These are phyloP conservation scores for Steccherinum ochraceum DNA, from an alignment of 768 basidiomycete genomes.

Conservation along the genomic window DNA sequence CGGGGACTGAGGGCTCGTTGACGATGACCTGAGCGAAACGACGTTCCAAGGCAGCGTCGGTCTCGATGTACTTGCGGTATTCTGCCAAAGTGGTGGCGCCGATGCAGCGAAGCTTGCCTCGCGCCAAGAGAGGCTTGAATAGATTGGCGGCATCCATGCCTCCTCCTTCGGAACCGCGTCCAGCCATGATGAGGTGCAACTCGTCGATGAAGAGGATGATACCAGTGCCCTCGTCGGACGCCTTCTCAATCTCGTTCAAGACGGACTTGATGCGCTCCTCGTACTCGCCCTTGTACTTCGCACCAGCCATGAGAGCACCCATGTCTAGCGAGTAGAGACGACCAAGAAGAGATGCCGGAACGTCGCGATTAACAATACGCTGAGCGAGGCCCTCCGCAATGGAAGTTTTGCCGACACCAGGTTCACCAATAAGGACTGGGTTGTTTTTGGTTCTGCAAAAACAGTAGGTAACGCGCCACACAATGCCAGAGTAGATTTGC, in stretches of 20 bases:
- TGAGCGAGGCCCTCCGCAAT: constrained; percentile 95
- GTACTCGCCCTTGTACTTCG: constrained; percentile 93
- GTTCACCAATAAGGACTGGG: constrained; percentile 94
- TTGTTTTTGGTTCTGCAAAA: constrained; percentile 85
- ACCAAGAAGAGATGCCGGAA: constrained; percentile 66
- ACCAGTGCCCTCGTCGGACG: constrained; percentile 64
- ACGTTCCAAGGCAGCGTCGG: constrained; percentile 85
- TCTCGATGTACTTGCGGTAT: constrained; percentile 91
- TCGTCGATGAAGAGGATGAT: constrained; percentile 96
- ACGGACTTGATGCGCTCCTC: constrained; percentile 94
- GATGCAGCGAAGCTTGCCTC: constrained; percentile 72
- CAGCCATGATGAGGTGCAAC: constrained; percentile 90
- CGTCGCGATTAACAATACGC: constrained; percentile 90
- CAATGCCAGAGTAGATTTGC: not conserved
- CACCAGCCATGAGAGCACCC: constrained; percentile 93
- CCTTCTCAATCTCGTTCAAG: constrained; percentile 89
- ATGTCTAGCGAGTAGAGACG: constrained; percentile 86
- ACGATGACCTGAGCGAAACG: constrained; percentile 91
- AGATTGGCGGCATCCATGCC: constrained; percentile 94
- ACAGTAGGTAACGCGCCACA: not conserved
- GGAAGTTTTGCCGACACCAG: constrained; percentile 93
- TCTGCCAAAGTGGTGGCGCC: constrained; percentile 92
- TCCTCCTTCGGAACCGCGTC: constrained; percentile 71
- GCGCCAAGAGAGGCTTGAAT: constrained; percentile 87
- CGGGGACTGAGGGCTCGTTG: constrained; percentile 84